Base-by-base conservation (phyloP, 2,329 filamentous ascomycete genomes). In the Penicillium sp. region DNA sequence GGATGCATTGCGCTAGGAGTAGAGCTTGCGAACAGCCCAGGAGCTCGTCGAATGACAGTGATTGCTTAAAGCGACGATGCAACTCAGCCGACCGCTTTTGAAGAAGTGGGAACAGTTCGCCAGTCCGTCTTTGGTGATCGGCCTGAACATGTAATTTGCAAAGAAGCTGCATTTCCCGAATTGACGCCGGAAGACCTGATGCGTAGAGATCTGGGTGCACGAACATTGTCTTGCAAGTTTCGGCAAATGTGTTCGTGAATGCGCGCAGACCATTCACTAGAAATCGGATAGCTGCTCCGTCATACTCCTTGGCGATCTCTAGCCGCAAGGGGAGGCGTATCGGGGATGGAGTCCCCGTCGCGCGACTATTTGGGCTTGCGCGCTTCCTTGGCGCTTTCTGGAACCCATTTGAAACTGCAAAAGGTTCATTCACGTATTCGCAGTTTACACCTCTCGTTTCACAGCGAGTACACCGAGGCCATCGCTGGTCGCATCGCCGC, bases 401-500 rank as follows among this genome's bases (percentile, higher is more conserved):
- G 3, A 31, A 7, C 3, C 19, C 19, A 11, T 43, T 41, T 37
- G n/a, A 14, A 43, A 51, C 53, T 13, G 58, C 53, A 16, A 69
- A 33, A 5, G 68, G 68, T 1, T 60, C 48, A 37, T 69, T 71
- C 48, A 60, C 53, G 22, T 71, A 71, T 44, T 68, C 60, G 47
- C 69, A 70, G 47, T 56, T 51, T 24, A 63, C 50, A 3, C 60
- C 58, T 48, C 60, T 62, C 14, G 52, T 53, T n/a, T 56, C 33
- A 53, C 69, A 71, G 27, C 69, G 53, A 52, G 52, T 63, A 53
- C 69, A 71, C 10, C 55, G 58, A 13, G 69, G 69, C 46, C 51
- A 65, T 7, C 54, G 60, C 46, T 63, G 65, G 47, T 70, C 69
- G 39, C 69, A 71, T 16, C 69, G 66, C 10, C 69, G 64, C 54